Evolutionary conservation across 1,139 yeast species (phyloP).

Genomic region (Lodderomyces elongisporus): DNA sequence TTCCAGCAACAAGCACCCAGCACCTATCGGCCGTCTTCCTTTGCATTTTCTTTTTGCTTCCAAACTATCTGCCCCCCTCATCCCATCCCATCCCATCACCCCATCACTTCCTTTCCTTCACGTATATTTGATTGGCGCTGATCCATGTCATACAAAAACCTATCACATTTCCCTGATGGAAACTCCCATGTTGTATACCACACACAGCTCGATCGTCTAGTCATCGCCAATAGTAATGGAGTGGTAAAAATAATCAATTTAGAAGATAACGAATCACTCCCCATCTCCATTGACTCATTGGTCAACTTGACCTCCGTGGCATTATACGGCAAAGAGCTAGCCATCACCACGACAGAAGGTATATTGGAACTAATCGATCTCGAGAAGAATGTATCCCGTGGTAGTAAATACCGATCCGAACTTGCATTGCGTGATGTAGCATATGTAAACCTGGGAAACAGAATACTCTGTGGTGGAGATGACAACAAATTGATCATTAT

Average conservation of each 20-base stretch:
- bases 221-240: slow-evolving; percentile 49
- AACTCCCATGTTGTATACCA: slow-evolving; percentile 41
- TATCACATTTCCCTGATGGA: slow-evolving; percentile 44
- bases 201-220: slow-evolving; percentile 27
- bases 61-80: too few relatives aligned
- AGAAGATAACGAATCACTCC: slow-evolving; percentile 47
- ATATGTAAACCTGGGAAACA: slow-evolving; percentile 66
- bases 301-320: slow-evolving; percentile 37
- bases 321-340: slow-evolving; percentile 18
- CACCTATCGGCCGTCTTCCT: too few relatives aligned
- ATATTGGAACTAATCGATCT: slow-evolving; percentile 29
- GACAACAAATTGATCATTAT: slow-evolving; percentile 59
- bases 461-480: slow-evolving; percentile 73
- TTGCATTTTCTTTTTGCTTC: too few relatives aligned
- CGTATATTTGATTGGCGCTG: slow-evolving; percentile 12
- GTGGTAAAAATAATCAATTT: slow-evolving; percentile 46
- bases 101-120: slow-evolving; percentile 22
- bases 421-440: slow-evolving; percentile 63
- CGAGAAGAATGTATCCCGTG: slow-evolving; percentile 15
- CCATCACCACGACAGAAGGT: slow-evolving; percentile 34
- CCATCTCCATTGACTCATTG: slow-evolving; percentile 47
- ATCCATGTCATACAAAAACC: slow-evolving; percentile 10
- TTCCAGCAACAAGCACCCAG: too few relatives aligned
- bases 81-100: too few relatives aligned
- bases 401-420: slow-evolving; percentile 39